Evolutionary conservation across 495 filamentous ascomycete genomes (phyloP).

Genomic region (Amniculicola lignicola): DNA sequence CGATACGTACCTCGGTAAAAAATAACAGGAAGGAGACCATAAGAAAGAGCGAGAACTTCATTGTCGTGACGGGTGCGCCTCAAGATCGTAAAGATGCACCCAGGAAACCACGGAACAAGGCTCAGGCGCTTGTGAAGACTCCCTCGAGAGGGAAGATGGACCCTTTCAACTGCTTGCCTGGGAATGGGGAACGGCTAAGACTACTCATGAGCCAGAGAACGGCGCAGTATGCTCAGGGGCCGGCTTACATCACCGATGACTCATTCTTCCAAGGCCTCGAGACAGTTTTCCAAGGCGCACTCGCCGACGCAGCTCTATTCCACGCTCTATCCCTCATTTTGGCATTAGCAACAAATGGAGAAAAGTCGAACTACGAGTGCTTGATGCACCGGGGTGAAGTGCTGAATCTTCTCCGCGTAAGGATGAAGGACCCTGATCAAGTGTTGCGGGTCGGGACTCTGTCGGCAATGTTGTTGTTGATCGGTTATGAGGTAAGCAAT

Average conservation of each 20-base stretch:
- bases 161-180: conserved; percentile 11
- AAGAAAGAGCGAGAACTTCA: background rate
- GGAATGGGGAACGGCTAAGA: background rate
- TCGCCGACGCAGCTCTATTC: conserved; percentile 16
- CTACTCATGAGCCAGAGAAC: conserved; percentile 4
- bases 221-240: conserved; percentile 1
- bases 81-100: background rate
- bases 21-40: background rate
- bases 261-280: conserved; percentile 17
- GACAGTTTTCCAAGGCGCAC: conserved; percentile 7
- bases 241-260: conserved; percentile 4
- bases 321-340: conserved; percentile 16
- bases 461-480: conserved; percentile 13
- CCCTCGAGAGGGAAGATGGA: background rate
- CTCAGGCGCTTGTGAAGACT: background rate
- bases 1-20: background rate
- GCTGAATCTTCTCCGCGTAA: background rate
- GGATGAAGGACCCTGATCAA: background rate
- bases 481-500: conserved; percentile 16
- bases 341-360: background rate
- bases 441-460: background rate
- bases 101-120: background rate
- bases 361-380: conserved; percentile 3
- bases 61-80: background rate
- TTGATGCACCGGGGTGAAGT: conserved; percentile 5